Conservation (phyloP, 257 asterid species). For the Prunella vulgaris region DNA sequence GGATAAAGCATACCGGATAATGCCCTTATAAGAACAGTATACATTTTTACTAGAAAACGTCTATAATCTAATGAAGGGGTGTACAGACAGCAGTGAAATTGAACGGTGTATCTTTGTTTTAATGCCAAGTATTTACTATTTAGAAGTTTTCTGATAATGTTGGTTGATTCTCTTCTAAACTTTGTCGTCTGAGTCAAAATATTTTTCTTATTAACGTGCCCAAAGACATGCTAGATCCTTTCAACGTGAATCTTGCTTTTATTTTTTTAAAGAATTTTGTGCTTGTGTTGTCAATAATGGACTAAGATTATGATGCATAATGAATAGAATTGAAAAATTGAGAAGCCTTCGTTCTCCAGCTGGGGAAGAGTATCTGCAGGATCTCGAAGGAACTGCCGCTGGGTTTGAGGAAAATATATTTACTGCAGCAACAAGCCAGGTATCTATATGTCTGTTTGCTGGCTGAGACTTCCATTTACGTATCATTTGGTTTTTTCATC, state of each 20-base stretch:
- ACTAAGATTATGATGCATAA: conserved; percentile 19
- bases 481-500: neutral
- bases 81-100: too few relatives aligned
- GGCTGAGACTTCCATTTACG: neutral
- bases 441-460: conserved; percentile 18
- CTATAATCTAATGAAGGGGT: too few relatives aligned
- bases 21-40: neutral
- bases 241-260: neutral
- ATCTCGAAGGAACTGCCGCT: conserved; percentile 72
- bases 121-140: neutral
- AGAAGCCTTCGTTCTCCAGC: conserved; percentile 81
- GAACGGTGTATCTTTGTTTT: too few relatives aligned
- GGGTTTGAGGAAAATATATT: conserved; percentile 81
- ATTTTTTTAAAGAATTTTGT: neutral
- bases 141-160: neutral
- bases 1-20: too few relatives aligned
- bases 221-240: neutral
- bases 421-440: conserved; percentile 78
- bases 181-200: neutral
- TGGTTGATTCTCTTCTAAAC: neutral
- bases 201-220: neutral
- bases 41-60: too few relatives aligned
- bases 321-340: conserved; percentile 76
- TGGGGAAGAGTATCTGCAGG: conserved; percentile 74
- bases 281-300: neutral